phyloP scores from a whole-genome alignment of 176 grass and related monocot species.

The Juncus inflexus region DNA sequence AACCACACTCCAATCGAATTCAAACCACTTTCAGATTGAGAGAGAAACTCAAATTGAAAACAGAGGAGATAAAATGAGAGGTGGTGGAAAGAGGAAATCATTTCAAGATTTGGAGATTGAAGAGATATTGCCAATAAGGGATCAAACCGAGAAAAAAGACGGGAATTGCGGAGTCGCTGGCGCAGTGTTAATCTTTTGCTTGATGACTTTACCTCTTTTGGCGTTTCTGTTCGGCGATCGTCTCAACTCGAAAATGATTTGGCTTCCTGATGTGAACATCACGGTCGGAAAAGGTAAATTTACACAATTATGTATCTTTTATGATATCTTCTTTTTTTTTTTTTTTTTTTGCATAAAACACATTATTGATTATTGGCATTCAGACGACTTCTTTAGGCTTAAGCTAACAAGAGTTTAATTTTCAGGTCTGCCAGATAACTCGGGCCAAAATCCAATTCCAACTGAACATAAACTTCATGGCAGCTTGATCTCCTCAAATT shows the following conservation, averaged over 20 bases:
- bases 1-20: no score
- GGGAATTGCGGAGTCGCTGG: not conserved
- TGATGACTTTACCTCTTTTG: constrained; percentile 27
- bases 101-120: not conserved
- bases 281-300: not conserved
- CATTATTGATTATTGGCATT: not conserved
- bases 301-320: not conserved
- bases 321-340: not conserved
- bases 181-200: constrained; percentile 18
- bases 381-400: no score
- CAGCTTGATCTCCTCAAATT: constrained; percentile 16
- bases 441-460: no score
- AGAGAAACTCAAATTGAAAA: not conserved
- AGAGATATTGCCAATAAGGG: not conserved
- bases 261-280: constrained; percentile 27
- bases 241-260: constrained; percentile 1
- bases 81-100: not conserved
- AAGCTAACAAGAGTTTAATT: no score
- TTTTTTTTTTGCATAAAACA: not conserved
- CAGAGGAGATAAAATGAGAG: not conserved
- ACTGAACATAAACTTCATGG: constrained; percentile 33
- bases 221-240: constrained; percentile 3
- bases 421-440: no score
- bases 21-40: no score
- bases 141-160: not conserved